A percentile compares a stretch with the other conserved stretches of the same genome.
Conservation (phyloP, 2,329 filamentous ascomycete genomes). For the Aaosphaeria pasadenensis region DNA sequence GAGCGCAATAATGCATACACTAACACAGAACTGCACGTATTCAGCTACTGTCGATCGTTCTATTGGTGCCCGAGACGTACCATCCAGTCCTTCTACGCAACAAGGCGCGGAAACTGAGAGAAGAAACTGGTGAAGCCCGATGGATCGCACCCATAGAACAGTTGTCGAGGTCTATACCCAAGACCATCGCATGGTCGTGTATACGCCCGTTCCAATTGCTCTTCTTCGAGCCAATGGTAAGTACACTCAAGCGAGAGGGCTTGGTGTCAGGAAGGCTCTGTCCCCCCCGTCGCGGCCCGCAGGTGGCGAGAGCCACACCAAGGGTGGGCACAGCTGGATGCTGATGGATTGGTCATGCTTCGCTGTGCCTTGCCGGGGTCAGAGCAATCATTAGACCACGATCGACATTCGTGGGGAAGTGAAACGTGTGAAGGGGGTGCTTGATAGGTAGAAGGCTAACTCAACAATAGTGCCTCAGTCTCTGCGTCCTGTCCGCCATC, state of each 20-base stretch:
- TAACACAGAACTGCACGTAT: slow-evolving; percentile 4
- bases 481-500: slow-evolving; percentile 80
- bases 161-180: slow-evolving; percentile 62
- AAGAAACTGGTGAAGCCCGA: slow-evolving; percentile 72
- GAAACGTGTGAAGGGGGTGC: too few relatives aligned
- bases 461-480: slow-evolving; percentile 56
- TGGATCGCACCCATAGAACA: slow-evolving; percentile 79
- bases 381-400: too few relatives aligned
- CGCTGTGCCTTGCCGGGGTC: too few relatives aligned
- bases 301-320: too few relatives aligned
- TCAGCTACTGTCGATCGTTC: slow-evolving; percentile 60
- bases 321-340: neutral
- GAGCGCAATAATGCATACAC: slow-evolving; percentile 12
- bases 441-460: neutral
- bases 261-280: too few relatives aligned
- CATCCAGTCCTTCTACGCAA: slow-evolving; percentile 66
- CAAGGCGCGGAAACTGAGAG: slow-evolving; percentile 68
- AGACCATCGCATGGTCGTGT: slow-evolving; percentile 50
- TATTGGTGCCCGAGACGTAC: slow-evolving; percentile 86
- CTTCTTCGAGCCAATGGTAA: slow-evolving; percentile 73
- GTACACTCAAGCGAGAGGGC: slow-evolving; percentile 1
- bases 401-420: too few relatives aligned
- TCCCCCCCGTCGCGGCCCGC: too few relatives aligned
- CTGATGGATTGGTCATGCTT: too few relatives aligned
- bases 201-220: slow-evolving; percentile 74